Base-by-base conservation (phyloP, 2,329 filamentous ascomycete genomes). In the Hypoxylon sp. region DNA sequence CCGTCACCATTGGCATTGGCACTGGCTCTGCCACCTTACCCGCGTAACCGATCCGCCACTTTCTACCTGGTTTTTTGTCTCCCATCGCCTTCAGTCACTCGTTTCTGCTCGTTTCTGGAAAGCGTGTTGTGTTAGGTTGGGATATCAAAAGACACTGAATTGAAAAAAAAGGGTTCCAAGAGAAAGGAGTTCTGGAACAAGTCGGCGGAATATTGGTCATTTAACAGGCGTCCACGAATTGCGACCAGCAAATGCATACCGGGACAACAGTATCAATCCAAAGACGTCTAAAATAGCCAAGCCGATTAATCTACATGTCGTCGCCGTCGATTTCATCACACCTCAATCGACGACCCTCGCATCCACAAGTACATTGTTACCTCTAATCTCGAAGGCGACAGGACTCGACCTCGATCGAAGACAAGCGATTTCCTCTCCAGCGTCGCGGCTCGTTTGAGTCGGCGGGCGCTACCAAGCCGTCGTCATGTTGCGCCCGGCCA, bases 401-500 rank as follows among this genome's bases (percentile, higher is more conserved):
- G 47, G 35, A 12, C 25, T 21, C 30, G 31, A 45, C 20, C 34
- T 32, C 40, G 30, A 55, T 51, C 32, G 12, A 47, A 44, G 46
- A n/a, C 17, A 47, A 55, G 36, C 32, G 36, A 40, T 36, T 31
- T 49, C 29, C 38, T 46, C 36, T 44, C 29, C 30, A 41, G 63
- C 61, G 63, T 60, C 61, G 67, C 62, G 60, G 56, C 66, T 68
- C 62, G 23, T 53, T 30, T 25, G 63, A 64, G 66, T 63, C 64
- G 58, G 66, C 63, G 65, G n/a, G n/a, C 64, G 65, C 64, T 67
- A 57, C 63, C 52, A 38, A 55, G 42, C 60, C 61, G 64, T 68
- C 76, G 85, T 75, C 76, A 90, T 96, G 84, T 78, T 97, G 71
- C 90, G 92, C 67, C 92, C 94, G 57, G 93, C 94, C 56, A 97